Percentiles rank a stretch among this genome's conserved stretches.
Conservation (phyloP, 305 asterid genomes). For the Fraxinus ornus region DNA sequence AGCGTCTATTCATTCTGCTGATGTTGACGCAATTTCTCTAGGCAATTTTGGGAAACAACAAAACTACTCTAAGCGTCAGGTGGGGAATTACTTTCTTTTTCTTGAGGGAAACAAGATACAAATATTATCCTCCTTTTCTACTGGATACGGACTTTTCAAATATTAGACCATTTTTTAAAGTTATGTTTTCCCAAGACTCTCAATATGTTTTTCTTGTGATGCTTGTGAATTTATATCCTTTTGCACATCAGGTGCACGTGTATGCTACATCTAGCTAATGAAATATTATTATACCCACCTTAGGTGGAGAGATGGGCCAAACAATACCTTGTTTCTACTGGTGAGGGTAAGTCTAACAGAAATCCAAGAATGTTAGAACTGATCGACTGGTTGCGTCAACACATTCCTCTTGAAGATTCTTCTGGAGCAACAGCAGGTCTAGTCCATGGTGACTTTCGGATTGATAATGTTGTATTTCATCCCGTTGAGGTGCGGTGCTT, state of each 20-base stretch:
- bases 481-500: slow-evolving; percentile 69
- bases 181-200: neutral
- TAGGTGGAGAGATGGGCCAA: slow-evolving; percentile 96
- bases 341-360: slow-evolving; percentile 78
- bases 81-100: slow-evolving; percentile 22
- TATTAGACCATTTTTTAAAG: neutral
- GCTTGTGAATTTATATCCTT: neutral
- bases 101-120: neutral
- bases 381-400: slow-evolving; percentile 71
- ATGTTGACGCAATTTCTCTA: slow-evolving; percentile 76
- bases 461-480: slow-evolving; percentile 95
- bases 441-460: slow-evolving; percentile 94
- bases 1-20: slow-evolving; percentile 78
- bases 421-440: slow-evolving; percentile 76
- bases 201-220: neutral
- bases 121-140: neutral
- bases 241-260: neutral
- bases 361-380: slow-evolving; percentile 84
- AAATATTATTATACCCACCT: slow-evolving; percentile 18
- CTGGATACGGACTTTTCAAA: neutral
- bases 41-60: slow-evolving; percentile 65
- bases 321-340: slow-evolving; percentile 81
- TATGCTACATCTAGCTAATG: slow-evolving; percentile 45
- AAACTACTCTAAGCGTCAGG: slow-evolving; percentile 91
- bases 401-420: slow-evolving; percentile 85